Percentiles rank a stretch among this genome's conserved stretches.
Conservation (phyloP, 2,329 filamentous ascomycete genomes). For the Penicillium sp. region DNA sequence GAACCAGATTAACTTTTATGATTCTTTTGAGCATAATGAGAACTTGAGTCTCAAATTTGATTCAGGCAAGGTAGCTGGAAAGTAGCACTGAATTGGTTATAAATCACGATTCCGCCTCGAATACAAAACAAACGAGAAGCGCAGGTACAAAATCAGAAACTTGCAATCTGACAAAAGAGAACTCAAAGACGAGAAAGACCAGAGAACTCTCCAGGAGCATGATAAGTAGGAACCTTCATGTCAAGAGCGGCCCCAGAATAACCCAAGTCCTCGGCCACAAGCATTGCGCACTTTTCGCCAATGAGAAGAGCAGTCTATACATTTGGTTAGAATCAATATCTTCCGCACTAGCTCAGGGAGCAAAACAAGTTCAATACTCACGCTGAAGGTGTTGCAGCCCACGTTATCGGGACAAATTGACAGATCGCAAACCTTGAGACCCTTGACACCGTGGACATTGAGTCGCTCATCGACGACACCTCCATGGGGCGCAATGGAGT, state of each 20-base stretch:
- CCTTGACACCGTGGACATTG: slow-evolving; percentile 74
- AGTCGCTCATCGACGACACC: slow-evolving; percentile 74
- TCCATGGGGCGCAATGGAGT: slow-evolving; percentile 72
- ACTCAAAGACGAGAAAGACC: slow-evolving; percentile 33
- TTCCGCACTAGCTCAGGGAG: neutral
- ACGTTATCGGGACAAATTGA: slow-evolving; percentile 78
- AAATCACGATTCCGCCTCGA: neutral
- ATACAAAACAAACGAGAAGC: neutral
- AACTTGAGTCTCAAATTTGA: no score
- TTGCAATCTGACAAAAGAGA: neutral
- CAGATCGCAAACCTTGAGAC: slow-evolving; percentile 73
- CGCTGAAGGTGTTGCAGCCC: slow-evolving; percentile 62
- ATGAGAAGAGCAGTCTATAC: slow-evolving; percentile 67
- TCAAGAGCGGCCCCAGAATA: slow-evolving; percentile 71
- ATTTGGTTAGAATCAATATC: neutral
- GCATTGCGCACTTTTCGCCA: slow-evolving; percentile 70
- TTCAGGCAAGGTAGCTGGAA: no score
- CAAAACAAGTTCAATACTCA: slow-evolving; percentile 18
- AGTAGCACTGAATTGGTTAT: no score
- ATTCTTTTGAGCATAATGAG: no score
- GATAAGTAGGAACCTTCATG: slow-evolving; percentile 70
- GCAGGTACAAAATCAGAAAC: neutral
- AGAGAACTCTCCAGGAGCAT: slow-evolving; percentile 48
- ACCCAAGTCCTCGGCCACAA: slow-evolving; percentile 70
- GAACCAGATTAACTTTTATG: no score